A percentile compares a stretch with the other conserved stretches of the same genome.
Conservation (phyloP, 2,329 filamentous ascomycete genomes). For the Paracamarosporium sp. region DNA sequence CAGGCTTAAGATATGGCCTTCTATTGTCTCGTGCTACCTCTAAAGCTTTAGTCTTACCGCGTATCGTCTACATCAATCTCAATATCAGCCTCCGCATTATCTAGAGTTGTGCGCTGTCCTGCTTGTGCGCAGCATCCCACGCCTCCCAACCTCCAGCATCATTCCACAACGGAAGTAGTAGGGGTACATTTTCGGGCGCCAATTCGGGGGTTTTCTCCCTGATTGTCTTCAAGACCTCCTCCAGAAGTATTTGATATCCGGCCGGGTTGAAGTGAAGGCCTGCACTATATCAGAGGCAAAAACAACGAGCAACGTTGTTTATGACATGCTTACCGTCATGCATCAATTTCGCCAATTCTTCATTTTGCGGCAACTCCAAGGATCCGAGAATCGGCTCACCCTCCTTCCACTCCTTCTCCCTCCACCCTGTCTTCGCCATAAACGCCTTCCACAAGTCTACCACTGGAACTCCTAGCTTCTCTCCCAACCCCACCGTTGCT, state of each 20-base stretch:
- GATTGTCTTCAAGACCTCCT: slow-evolving; percentile 61
- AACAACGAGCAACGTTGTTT: background rate
- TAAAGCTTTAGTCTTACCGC: too few relatives aligned
- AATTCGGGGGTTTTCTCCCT: slow-evolving; percentile 61
- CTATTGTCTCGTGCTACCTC: too few relatives aligned
- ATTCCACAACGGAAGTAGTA: slow-evolving; percentile 63
- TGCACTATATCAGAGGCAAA: slow-evolving; percentile 28
- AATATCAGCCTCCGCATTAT: too few relatives aligned
- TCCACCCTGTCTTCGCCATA: slow-evolving; percentile 69
- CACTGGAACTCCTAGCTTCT: slow-evolving; percentile 63
- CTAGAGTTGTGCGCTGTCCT: background rate
- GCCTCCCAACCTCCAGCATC: slow-evolving; percentile 44
- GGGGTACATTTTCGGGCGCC: slow-evolving; percentile 57
- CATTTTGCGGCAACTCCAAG: slow-evolving; percentile 63
- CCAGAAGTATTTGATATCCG: slow-evolving; percentile 64
- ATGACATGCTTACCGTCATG: slow-evolving; percentile 58
- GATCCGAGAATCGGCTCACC: slow-evolving; percentile 63
- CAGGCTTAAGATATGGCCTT: too few relatives aligned
- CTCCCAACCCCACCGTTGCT: slow-evolving; percentile 69
- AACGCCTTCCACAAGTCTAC: slow-evolving; percentile 83
- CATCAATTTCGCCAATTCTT: slow-evolving; percentile 59
- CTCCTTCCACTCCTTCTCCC: slow-evolving; percentile 40
- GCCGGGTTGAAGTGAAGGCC: slow-evolving; percentile 64
- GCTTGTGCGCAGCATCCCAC: slow-evolving; percentile 20
- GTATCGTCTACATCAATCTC: background rate